phyloP scores from a whole-genome alignment of 2,329 filamentous ascomycete genomes.

The Paraphoma sp. region DNA sequence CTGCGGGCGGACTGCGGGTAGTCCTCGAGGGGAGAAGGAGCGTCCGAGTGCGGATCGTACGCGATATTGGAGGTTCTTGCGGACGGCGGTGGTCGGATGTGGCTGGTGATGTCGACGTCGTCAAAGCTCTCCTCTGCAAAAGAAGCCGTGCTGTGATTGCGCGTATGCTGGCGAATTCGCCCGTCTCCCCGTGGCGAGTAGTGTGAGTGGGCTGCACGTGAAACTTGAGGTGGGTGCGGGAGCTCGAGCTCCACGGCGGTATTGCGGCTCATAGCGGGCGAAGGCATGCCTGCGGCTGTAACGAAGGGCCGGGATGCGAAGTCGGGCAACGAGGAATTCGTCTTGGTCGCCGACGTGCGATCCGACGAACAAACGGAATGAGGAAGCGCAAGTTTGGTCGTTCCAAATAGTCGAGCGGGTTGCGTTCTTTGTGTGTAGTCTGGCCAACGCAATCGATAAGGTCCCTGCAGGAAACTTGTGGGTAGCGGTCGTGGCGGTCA shows the following conservation, averaged over 20 bases:
- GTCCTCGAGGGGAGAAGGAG: conserved; percentile 36
- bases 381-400: neutral
- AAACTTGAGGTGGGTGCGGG: conserved; percentile 29
- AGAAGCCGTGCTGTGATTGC: neutral
- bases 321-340: conserved; percentile 27
- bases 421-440: conserved; percentile 12
- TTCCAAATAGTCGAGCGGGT: neutral
- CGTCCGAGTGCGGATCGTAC: conserved; percentile 41
- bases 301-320: conserved; percentile 5
- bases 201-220: conserved; percentile 39
- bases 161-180: conserved; percentile 21
- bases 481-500: conserved; percentile 12
- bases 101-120: conserved; percentile 40
- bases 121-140: conserved; percentile 28
- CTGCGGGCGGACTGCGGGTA: conserved; percentile 25
- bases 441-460: conserved; percentile 25
- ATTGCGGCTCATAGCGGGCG: conserved; percentile 30
- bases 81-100: conserved; percentile 43
- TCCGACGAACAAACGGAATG: conserved; percentile 23
- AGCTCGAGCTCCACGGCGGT: conserved; percentile 25
- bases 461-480: conserved; percentile 6
- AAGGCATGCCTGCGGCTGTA: conserved; percentile 23
- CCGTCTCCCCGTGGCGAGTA: conserved; percentile 34
- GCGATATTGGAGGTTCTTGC: conserved; percentile 41
- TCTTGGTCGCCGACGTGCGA: conserved; percentile 25